phyloP scores from a whole-genome alignment of 2,329 filamentous ascomycete genomes.

The Beauveria sp. region DNA sequence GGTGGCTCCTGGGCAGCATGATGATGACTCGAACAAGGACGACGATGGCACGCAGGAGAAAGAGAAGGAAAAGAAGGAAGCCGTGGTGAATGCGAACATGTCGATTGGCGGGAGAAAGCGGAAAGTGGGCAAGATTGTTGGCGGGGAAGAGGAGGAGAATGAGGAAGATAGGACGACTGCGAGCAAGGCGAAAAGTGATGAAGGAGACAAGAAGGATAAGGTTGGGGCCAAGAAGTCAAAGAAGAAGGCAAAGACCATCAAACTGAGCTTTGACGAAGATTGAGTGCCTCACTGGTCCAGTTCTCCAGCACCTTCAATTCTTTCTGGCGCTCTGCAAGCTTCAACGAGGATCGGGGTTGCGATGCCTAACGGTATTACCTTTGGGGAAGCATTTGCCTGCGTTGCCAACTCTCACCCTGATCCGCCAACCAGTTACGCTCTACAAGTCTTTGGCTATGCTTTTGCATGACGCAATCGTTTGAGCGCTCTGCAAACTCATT shows the following conservation, averaged over 20 bases:
- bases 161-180: constrained; percentile 18
- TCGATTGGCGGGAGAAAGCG: constrained; percentile 41
- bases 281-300: constrained; percentile 18
- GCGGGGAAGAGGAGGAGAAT: constrained; percentile 20
- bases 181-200: constrained; percentile 18
- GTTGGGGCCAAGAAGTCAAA: constrained; percentile 27
- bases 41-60: constrained; percentile 19
- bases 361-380: no score
- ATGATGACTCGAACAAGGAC: neutral
- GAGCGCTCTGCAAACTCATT: no score
- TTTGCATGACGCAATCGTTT: no score
- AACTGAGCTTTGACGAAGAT: constrained; percentile 60
- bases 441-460: no score
- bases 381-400: no score
- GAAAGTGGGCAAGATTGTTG: constrained; percentile 45
- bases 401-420: no score
- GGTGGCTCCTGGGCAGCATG: constrained; percentile 23
- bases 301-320: no score
- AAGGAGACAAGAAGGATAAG: constrained; percentile 17
- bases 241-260: constrained; percentile 57
- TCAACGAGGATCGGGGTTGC: no score
- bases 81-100: constrained; percentile 21
- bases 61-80: constrained; percentile 17
- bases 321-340: no score
- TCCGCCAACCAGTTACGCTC: no score